Percentiles rank a stretch among this genome's conserved stretches.
Conservation (phyloP, 148 eudicot genomes). For the Fallopia convolvulus region DNA sequence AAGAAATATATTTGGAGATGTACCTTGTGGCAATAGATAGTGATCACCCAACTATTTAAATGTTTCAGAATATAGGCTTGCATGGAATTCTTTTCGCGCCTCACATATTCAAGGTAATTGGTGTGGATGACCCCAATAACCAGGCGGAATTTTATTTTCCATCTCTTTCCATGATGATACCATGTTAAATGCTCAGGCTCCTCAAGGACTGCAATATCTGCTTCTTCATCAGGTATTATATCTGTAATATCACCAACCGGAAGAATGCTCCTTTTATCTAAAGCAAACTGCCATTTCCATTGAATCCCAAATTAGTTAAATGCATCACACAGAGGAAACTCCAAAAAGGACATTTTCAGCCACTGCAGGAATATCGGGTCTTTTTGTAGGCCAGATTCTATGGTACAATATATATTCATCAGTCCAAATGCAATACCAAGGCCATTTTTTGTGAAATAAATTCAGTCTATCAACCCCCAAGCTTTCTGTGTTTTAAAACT, state of each 20-base stretch:
- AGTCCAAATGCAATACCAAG: background rate
- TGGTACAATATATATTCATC: background rate
- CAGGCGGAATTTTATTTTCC: conserved; percentile 77
- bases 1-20: background rate
- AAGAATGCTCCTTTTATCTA: conserved; percentile 80
- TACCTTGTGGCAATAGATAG: conserved; percentile 94
- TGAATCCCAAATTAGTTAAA: conserved; percentile 2
- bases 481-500: background rate
- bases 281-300: conserved; percentile 55
- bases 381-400: background rate
- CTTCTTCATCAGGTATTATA: conserved; percentile 76
- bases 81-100: conserved; percentile 73
- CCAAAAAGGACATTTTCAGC: background rate
- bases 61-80: conserved; percentile 66
- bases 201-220: conserved; percentile 94
- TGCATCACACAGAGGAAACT: background rate
- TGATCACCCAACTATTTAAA: conserved; percentile 75
- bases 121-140: conserved; percentile 93
- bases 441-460: background rate
- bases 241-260: conserved; percentile 88
- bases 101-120: conserved; percentile 85
- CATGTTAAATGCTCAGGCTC: conserved; percentile 99
- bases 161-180: conserved; percentile 96
- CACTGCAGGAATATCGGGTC: background rate
- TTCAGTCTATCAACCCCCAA: background rate